Base-by-base conservation (phyloP, 2,329 filamentous ascomycete genomes). In the Ophiostoma australiae region DNA sequence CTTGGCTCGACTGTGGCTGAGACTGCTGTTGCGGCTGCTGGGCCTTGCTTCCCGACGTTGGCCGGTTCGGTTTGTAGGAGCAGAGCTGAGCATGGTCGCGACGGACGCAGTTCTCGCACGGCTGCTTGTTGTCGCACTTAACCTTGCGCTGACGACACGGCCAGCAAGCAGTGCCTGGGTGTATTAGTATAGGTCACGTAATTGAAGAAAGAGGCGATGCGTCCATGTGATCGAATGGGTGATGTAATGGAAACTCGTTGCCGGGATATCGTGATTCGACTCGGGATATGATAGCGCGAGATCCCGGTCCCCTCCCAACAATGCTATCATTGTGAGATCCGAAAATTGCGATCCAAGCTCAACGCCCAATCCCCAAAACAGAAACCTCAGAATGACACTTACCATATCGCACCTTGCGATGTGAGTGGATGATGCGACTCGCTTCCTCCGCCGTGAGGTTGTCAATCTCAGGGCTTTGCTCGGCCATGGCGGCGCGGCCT, bases 371-470 rank as follows among this genome's bases (percentile, higher is more conserved):
- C 7, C 52, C 4, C n/a, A 23, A 48, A 48, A 31, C 48, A 55
- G 27, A 58, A 58, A 4, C 5, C 44, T 17, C 8, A 58, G 15
- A 39, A 10, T 3, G 35, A 67, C 39, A 81, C 86, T 78, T 83
- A 89, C 87, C 88, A 79, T 90, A 90, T 76, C 88, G 84, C 71
- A 90, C 88, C 79, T 90, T 90, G 74, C 88, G 86, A 77, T 90
- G 88, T 69, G 87, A 89, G 77, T 90, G 87, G 75, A 90, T 90
- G 80, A 90, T 90, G 75, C 87, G 86, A 77, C 82, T 90, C 74
- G 87, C 88, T 79, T 90, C 87, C 78, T 90, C 88, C 11, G 87
- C 85, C 67, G 86, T 89, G 77, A 89, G 81, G 76, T 87, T 84
- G 77, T 87, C 84, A 73, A 87, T 79, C 73, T 81, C 81, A 70